Base-by-base conservation (phyloP, 2,329 filamentous ascomycete species). In the Fusarium coicis region DNA sequence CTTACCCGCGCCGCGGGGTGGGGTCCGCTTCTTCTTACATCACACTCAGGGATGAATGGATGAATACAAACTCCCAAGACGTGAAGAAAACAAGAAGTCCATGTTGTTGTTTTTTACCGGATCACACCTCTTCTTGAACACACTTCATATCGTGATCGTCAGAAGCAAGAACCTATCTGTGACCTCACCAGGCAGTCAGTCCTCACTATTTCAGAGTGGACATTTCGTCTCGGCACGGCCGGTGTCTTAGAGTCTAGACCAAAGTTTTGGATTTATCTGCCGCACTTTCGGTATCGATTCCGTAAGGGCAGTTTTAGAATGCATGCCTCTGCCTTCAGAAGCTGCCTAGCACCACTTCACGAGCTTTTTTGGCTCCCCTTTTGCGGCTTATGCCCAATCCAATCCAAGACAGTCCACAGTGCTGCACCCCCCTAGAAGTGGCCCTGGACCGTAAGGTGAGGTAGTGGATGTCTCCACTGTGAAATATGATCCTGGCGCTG, bases 241-340 rank as follows among this genome's bases (percentile, higher is more conserved):
- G 57, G 66, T 39, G 43, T 49, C 32, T 58, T 42, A 42, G 42
- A 66, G 49, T 61, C 47, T 59, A 66, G 50, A 47, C 61, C 65
- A 49, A 47, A 46, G 49, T 72, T 74, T 74, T 72, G 66, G 67
- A 58, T 73, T 74, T 74, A 73, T 74, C 71, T 73, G 71, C 70
- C 54, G 70, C 62, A 32, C 56, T 58, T 56, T 77, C 76, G 76
- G 76, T 76, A 76, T 64, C 60, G 64, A 52, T 77, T 73, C 76
- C 74, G 75, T 76, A 75, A 46, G 64, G 75, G 50, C 60, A 74
- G 64, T 62, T 66, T 69, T 44, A 50, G 57, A 58, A 63, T 54
- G 40, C 71, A 44, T 42, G 54, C 58, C 42, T 44, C 42, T 44
- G 55, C 8, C 50, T 54, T 40, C 26, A 54, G 36, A 30, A 42